These are phyloP conservation scores for Boletellus emodensis DNA, from an alignment of 768 basidiomycete species.

Conservation along the genomic window DNA sequence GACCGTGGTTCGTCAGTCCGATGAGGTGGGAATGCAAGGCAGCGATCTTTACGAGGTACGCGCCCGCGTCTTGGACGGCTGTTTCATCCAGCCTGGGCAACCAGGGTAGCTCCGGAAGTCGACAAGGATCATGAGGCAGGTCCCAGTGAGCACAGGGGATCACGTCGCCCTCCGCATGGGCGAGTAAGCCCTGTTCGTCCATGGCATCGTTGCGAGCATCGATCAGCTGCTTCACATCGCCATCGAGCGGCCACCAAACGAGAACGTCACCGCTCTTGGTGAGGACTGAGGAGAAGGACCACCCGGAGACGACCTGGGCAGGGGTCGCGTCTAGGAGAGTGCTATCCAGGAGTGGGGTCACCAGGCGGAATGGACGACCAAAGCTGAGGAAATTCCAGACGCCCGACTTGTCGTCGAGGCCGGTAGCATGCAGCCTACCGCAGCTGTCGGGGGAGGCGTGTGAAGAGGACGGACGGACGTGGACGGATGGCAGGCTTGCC, in stretches of 20 bases:
- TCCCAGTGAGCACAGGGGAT: slow-evolving; percentile 66
- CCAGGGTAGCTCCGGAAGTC: slow-evolving; percentile 55
- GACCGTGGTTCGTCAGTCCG: slow-evolving; percentile 76
- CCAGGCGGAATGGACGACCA: slow-evolving; percentile 71
- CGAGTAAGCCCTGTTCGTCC: slow-evolving; percentile 38
- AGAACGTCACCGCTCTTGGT: slow-evolving; percentile 68
- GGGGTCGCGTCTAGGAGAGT: slow-evolving; percentile 46
- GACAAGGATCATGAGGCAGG: slow-evolving; percentile 48
- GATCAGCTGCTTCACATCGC: slow-evolving; percentile 37
- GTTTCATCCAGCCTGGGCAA: slow-evolving; percentile 48
- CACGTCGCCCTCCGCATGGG: slow-evolving; percentile 31
- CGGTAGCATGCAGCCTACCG: slow-evolving; percentile 68
- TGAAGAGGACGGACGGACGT: slow-evolving; percentile 7
- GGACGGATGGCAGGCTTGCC: slow-evolving; percentile 36
- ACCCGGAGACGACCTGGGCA: slow-evolving; percentile 73
- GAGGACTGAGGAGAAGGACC: slow-evolving; percentile 73
- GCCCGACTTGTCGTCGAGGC: slow-evolving; percentile 52
- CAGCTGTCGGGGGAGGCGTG: slow-evolving; percentile 45
- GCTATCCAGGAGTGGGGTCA: slow-evolving; percentile 35
- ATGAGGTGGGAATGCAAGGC: slow-evolving; percentile 69
- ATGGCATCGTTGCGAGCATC: slow-evolving; percentile 40
- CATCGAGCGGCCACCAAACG: slow-evolving; percentile 68
- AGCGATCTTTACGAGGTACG: slow-evolving; percentile 73
- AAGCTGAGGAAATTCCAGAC: slow-evolving; percentile 78
- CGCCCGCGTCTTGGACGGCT: slow-evolving; percentile 26